These are phyloP conservation scores for Yamadazyma takamatsuzukensis DNA, from an alignment of 805 yeast species.

Conservation along the genomic window DNA sequence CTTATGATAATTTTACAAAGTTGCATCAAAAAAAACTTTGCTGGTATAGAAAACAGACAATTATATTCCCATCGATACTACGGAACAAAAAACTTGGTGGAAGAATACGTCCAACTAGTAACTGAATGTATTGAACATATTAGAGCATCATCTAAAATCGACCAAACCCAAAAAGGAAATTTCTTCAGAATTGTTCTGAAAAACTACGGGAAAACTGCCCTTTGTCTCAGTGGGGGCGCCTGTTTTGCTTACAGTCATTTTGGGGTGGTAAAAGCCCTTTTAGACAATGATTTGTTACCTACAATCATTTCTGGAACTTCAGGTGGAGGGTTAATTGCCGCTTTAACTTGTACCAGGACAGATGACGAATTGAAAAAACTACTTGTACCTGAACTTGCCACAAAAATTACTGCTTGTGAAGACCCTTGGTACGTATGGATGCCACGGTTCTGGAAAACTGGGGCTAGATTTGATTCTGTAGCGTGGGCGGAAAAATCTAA, in stretches of 20 bases:
- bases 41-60: constrained; percentile 71
- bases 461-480: constrained; percentile 73
- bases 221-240: constrained; percentile 77
- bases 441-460: constrained; percentile 66
- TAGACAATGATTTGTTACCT: constrained; percentile 66
- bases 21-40: constrained; percentile 69
- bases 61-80: constrained; percentile 71
- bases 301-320: constrained; percentile 72
- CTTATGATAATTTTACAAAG: constrained; percentile 56
- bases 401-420: constrained; percentile 65
- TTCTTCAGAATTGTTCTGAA: constrained; percentile 57
- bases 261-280: constrained; percentile 68
- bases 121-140: constrained; percentile 44
- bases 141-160: constrained; percentile 32
- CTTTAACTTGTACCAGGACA: constrained; percentile 65
- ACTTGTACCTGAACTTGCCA: constrained; percentile 58
- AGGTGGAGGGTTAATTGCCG: constrained; percentile 79
- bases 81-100: constrained; percentile 65
- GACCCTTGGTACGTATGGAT: constrained; percentile 60
- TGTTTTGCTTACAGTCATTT: constrained; percentile 74
- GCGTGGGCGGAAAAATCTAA: constrained; percentile 67
- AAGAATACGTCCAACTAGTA: constrained; percentile 52
- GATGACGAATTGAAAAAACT: constrained; percentile 58
- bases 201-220: constrained; percentile 69
- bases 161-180: constrained; percentile 39